These are phyloP conservation scores for Sarcocystis neurona DNA, from an alignment of 169 alveolate genomes.

Conservation along the genomic window DNA sequence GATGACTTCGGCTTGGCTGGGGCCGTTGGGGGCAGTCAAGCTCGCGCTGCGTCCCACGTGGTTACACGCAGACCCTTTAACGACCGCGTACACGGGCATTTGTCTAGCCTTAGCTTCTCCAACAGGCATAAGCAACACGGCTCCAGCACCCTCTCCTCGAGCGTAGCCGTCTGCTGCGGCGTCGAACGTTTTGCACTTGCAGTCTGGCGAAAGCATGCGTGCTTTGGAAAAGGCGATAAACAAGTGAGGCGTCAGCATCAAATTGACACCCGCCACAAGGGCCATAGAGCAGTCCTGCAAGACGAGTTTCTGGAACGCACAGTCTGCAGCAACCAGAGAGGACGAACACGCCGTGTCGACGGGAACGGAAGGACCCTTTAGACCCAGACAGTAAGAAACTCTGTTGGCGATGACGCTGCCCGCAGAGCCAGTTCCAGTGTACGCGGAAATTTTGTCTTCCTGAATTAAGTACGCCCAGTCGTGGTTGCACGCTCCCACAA, in stretches of 20 bases:
- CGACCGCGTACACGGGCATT: slow-evolving; percentile 58
- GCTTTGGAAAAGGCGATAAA: slow-evolving; percentile 79
- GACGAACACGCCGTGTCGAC: slow-evolving; percentile 82
- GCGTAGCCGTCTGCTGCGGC: slow-evolving; percentile 77
- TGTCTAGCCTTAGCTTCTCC: slow-evolving; percentile 50
- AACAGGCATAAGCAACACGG: slow-evolving; percentile 57
- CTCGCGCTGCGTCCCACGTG: slow-evolving; percentile 79
- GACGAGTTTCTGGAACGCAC: slow-evolving; percentile 65
- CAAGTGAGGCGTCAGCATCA: slow-evolving; percentile 77
- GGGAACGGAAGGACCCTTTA: slow-evolving; percentile 77
- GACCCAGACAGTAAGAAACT: slow-evolving; percentile 70
- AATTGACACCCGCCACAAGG: slow-evolving; percentile 75
- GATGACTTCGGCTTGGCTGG: slow-evolving; percentile 78
- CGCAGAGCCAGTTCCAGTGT: slow-evolving; percentile 73
- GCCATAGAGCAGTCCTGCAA: slow-evolving; percentile 68
- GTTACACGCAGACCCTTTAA: slow-evolving; percentile 74
- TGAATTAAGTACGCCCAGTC: slow-evolving; percentile 70
- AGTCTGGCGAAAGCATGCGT: slow-evolving; percentile 79
- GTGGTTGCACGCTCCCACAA: slow-evolving; percentile 71
- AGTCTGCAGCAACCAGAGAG: slow-evolving; percentile 78
- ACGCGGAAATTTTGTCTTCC: slow-evolving; percentile 61
- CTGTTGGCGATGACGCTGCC: slow-evolving; percentile 75
- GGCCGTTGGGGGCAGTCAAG: slow-evolving; percentile 82
- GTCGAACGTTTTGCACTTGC: slow-evolving; percentile 77
- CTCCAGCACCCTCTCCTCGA: slow-evolving; percentile 78